These are phyloP conservation scores for Coemansia sp. DNA, from an alignment of 371 early-diverging fungal genomes.

Conservation along the genomic window DNA sequence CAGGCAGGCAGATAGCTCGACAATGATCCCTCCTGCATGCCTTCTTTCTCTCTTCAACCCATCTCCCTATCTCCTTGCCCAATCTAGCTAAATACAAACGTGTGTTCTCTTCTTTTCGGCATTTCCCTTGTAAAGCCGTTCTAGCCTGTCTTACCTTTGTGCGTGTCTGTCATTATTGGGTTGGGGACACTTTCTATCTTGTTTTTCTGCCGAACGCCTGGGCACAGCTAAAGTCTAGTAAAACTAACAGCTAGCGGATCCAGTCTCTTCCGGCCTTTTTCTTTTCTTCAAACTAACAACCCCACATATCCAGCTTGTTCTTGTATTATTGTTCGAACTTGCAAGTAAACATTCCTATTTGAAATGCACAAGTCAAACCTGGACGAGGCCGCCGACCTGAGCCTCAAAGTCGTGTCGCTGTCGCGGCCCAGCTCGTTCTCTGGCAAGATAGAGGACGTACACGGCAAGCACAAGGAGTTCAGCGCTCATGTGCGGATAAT, in stretches of 20 bases:
- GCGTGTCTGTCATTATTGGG: neutral
- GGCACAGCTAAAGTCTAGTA: neutral
- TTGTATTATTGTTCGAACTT: conserved; percentile 3
- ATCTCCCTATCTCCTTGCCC: conserved; percentile 2
- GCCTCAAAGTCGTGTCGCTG: conserved; percentile 38
- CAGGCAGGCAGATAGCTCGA: conserved; percentile 7
- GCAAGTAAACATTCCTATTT: neutral
- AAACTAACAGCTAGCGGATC: neutral
- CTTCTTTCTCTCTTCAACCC: neutral
- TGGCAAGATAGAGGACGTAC: conserved; percentile 17
- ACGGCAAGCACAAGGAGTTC: conserved; percentile 25
- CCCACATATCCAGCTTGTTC: neutral
- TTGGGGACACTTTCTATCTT: neutral
- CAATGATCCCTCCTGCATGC: neutral
- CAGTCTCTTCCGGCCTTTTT: neutral
- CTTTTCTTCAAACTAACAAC: neutral
- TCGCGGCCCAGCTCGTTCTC: conserved; percentile 42
- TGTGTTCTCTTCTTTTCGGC: neutral
- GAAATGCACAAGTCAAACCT: conserved; percentile 37
- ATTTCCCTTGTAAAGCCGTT: neutral
- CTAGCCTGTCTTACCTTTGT: neutral
- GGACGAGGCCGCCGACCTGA: conserved; percentile 43
- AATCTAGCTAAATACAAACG: conserved; percentile 1
- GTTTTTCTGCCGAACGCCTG: conserved; percentile 4
- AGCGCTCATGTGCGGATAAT: conserved; percentile 38